These are phyloP conservation scores for Thraustochytrium striatum DNA, from an alignment of 352 stramenopile species.

Conservation along the genomic window DNA sequence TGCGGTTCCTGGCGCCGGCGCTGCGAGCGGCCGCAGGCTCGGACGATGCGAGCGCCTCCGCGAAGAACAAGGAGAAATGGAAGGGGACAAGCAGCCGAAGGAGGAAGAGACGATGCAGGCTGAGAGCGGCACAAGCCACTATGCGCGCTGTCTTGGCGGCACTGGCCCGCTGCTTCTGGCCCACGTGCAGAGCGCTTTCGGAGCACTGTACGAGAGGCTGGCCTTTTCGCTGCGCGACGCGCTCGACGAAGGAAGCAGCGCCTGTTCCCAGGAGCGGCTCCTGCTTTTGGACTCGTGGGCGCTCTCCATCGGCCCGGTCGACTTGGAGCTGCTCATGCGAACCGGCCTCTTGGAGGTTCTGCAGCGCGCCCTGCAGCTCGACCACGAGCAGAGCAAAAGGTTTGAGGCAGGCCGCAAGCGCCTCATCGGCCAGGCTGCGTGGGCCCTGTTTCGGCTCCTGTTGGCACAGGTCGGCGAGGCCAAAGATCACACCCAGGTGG, in stretches of 20 bases:
- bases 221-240: neutral
- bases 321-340: neutral
- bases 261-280: constrained; percentile 27
- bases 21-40: constrained; percentile 50
- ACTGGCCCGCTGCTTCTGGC: neutral
- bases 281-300: constrained; percentile 37
- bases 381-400: neutral
- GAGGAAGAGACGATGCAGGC: neutral
- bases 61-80: neutral
- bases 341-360: constrained; percentile 17
- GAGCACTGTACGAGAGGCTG: neutral
- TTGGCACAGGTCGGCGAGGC: constrained; percentile 27
- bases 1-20: constrained; percentile 61
- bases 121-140: neutral
- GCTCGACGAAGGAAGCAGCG: neutral
- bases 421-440: constrained; percentile 20
- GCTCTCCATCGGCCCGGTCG: constrained; percentile 1
- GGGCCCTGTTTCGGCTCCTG: constrained; percentile 34
- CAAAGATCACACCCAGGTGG: neutral
- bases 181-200: neutral
- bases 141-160: neutral
- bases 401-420: constrained; percentile 8
- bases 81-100: neutral
- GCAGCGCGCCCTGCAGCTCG: constrained; percentile 24
- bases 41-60: neutral